A percentile compares a stretch with the other conserved stretches of the same genome.
These are phyloP conservation scores for Cornus controversa DNA, from an alignment of 148 eudicot species.

Conservation along the genomic window DNA sequence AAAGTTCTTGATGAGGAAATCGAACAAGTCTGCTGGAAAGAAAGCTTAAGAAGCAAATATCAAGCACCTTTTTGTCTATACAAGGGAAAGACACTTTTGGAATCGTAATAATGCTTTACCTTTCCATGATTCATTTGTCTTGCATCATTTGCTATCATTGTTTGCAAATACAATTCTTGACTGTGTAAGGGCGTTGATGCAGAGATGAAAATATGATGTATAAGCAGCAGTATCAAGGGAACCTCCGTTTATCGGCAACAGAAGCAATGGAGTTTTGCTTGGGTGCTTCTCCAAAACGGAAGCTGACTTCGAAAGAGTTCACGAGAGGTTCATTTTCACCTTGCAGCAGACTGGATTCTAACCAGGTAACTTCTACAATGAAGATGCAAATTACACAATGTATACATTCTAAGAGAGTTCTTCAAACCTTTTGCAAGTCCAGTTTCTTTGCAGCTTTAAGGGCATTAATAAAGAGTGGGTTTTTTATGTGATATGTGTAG, in stretches of 20 bases:
- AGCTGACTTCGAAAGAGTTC: conserved; percentile 62
- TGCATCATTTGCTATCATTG: neutral
- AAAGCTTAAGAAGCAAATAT: conserved; percentile 23
- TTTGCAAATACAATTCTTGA: neutral
- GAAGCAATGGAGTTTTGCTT: conserved; percentile 44
- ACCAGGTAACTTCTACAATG: conserved; percentile 52
- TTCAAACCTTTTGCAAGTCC: neutral
- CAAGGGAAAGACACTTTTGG: conserved; percentile 40
- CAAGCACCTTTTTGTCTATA: conserved; percentile 57
- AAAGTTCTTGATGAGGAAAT: conserved; percentile 42
- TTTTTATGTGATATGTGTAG: neutral
- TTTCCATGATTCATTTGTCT: neutral
- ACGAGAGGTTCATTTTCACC: conserved; percentile 61
- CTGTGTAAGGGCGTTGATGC: conserved; percentile 11
- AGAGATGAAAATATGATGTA: conserved; percentile 58
- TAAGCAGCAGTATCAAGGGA: conserved; percentile 33
- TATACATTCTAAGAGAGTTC: neutral
- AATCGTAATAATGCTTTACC: conserved; percentile 45
- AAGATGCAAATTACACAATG: no score
- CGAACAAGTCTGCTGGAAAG: conserved; percentile 83
- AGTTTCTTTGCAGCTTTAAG: neutral
- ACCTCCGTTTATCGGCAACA: conserved; percentile 49
- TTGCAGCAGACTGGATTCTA: conserved; percentile 62
- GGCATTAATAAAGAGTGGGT: neutral
- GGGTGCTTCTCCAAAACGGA: conserved; percentile 53